Evolutionary conservation across 176 grass and related monocot genomes (phyloP), one percentile per base, ranked within the genome.

Genomic region (Zoysia japonica): DNA sequence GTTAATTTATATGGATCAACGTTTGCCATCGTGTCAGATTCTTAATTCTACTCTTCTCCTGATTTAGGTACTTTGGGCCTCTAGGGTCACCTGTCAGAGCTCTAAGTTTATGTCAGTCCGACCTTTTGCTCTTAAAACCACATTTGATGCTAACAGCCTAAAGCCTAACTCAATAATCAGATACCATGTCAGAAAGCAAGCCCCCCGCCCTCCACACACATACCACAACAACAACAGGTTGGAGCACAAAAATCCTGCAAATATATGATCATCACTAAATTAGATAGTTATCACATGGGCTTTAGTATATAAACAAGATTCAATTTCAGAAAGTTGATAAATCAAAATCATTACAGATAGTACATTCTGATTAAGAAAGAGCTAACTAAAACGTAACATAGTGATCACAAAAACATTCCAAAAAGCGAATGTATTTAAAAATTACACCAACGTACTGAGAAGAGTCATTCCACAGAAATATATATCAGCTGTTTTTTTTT

Each of bases 181-280:
- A 71, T 68, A 78, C 61, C 51, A 50, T 68, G 61, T 54, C 45
- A 83, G 69, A 79, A 74, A 79, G 46, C 52, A 79, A 69, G 41
- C 45, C 38, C 20, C 39, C 28, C 28, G 28, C 28, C 28, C 28
- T 28, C 28, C 28, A 28, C 28, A 28, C 28, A 28, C 28, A 28
- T 28, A 28, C 28, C 28, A 28, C 28, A 28, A 28, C 28, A 28
- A 28, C 54, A 54, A 79, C 3, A 19, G 2, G 17, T 74, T 68
- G 80, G 52, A 79, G 62, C 61, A 74, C 61, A 82, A 69, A 82
- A 67, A 36, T 85, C 83, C 83, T 89, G 83, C 73, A 78, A 74
- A 67, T 72, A 35, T 68, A 68, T n/a, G 40, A 77, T 61, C 28
- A 62, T 13, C 3, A 81, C 5, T 51, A 44, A 12, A 45, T 80